Evolutionary conservation across 176 grass and related monocot genomes (phyloP).

Genomic region (Cenchrus americanus): DNA sequence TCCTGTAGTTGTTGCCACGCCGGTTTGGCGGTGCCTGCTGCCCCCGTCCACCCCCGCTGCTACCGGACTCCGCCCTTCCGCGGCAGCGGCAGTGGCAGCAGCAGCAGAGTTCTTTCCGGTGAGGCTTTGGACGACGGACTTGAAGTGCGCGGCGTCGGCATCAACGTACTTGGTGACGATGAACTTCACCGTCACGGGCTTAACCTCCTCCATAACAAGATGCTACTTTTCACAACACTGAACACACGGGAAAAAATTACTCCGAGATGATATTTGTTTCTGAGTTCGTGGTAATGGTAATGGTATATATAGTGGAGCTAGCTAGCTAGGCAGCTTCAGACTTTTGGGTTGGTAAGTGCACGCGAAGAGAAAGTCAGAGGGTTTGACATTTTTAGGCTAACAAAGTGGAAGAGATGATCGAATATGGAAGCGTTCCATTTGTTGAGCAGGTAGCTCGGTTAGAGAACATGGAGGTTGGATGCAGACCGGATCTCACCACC

Average conservation of each 20-base stretch:
- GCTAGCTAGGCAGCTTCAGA: background rate
- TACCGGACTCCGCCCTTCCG: background rate
- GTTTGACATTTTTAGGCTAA: background rate
- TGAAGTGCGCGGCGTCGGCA: conserved; percentile 49
- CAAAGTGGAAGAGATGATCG: no score
- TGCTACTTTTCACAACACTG: background rate
- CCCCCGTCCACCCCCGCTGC: background rate
- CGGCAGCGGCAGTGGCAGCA: background rate
- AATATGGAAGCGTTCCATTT: background rate
- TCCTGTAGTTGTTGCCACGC: background rate
- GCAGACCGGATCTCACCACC: background rate
- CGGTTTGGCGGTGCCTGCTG: background rate
- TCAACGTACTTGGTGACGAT: conserved; percentile 49
- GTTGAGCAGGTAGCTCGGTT: background rate
- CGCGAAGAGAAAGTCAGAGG: background rate
- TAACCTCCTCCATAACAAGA: conserved; percentile 23
- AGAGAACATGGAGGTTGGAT: background rate
- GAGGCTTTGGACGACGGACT: conserved; percentile 55
- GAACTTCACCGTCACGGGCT: conserved; percentile 51
- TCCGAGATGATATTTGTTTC: background rate
- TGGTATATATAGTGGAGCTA: background rate
- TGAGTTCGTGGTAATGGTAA: no score
- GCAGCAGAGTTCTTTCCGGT: conserved; percentile 49
- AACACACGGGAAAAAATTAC: background rate
- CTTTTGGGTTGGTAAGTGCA: background rate